Evolutionary conservation across 768 basidiomycete genomes (phyloP), one percentile per base, ranked within the genome.

Genomic region (Suillus sp.): DNA sequence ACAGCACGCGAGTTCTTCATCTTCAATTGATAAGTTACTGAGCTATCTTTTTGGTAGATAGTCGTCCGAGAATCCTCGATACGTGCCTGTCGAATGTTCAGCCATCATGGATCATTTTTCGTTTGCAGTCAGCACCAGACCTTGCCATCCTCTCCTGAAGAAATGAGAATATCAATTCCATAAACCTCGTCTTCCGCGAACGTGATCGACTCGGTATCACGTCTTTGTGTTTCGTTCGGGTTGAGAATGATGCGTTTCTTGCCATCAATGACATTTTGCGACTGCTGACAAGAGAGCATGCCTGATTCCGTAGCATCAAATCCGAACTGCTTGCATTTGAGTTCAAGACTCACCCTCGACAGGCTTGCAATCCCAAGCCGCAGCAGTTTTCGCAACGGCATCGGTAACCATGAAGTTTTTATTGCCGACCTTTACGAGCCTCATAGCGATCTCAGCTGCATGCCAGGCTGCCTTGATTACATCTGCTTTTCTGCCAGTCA

Each of bases 381-480:
- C 79, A 18, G 90, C 84, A 40, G 89, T 83, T 72, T 89, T 89
- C 62, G 79, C 80, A 51, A 99, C 91, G 51, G 86, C 86, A 34
- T 98, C 94, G 27, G 96, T 98, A 60, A 99, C 89, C 51, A 86
- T 84, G 91, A 93, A 99, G 81, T 98, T 99, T 80, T 93, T 96
- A 79, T 90, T 92, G 38, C 95, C 96, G 54, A 89, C 91, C 76
- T 95, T 95, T 73, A 97, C 81, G 61, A 90, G 83, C 65, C 97
- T 88, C 90, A 95, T 88, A 45, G 95, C 96, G 57, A 88, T 83
- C 80, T 99, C 95, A 3, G 95, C 91, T 13, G 96, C 97, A 66
- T 86, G 84, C 86, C 90, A 96, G 37, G 97, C 96, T 25, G 97
- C 97, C 76, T 91, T 91, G 77, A 99, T 79, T 56, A 91, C 95